Conservation (phyloP, 208 protist genomes). For the Perkinsela sp. region DNA sequence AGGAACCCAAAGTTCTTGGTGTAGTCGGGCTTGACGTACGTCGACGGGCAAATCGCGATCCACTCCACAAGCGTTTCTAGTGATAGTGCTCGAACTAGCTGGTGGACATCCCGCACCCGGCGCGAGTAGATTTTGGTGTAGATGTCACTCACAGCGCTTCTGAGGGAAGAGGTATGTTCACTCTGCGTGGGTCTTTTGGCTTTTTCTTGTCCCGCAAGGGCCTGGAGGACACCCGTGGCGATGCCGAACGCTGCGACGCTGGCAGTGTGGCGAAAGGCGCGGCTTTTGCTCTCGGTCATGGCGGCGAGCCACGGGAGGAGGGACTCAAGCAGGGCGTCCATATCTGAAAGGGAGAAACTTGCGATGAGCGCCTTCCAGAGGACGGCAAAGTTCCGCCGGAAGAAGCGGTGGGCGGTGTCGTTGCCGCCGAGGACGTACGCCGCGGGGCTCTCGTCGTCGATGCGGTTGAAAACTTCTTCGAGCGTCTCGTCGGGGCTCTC, state of each 20-base stretch:
- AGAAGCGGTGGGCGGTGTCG: neutral
- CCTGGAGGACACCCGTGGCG: constrained; percentile 28
- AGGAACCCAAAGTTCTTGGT: constrained; percentile 58
- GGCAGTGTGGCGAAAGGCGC: constrained; percentile 47
- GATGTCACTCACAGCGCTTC: constrained; percentile 27
- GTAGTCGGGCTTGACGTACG: constrained; percentile 56
- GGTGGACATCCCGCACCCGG: constrained; percentile 41
- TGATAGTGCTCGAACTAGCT: constrained; percentile 31
- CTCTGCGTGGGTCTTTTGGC: constrained; percentile 11
- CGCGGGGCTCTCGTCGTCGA: neutral
- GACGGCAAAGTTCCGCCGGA: neutral
- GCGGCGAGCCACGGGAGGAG: constrained; percentile 37
- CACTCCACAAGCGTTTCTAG: constrained; percentile 34
- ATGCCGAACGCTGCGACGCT: constrained; percentile 27
- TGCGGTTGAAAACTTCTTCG: neutral
- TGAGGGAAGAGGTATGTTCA: constrained; percentile 13
- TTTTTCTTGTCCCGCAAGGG: constrained; percentile 14
- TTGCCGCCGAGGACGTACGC: neutral
- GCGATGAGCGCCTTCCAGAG: neutral
- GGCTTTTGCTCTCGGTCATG: constrained; percentile 59
- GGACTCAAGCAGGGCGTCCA: constrained; percentile 14
- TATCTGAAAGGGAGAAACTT: neutral
- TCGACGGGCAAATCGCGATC: constrained; percentile 30
- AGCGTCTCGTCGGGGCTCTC: neutral
- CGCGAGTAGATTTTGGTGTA: constrained; percentile 46